A percentile compares a stretch with the other conserved stretches of the same genome.
Conservation (phyloP, 345 rosid species). For the Lenwebbia sp. region DNA sequence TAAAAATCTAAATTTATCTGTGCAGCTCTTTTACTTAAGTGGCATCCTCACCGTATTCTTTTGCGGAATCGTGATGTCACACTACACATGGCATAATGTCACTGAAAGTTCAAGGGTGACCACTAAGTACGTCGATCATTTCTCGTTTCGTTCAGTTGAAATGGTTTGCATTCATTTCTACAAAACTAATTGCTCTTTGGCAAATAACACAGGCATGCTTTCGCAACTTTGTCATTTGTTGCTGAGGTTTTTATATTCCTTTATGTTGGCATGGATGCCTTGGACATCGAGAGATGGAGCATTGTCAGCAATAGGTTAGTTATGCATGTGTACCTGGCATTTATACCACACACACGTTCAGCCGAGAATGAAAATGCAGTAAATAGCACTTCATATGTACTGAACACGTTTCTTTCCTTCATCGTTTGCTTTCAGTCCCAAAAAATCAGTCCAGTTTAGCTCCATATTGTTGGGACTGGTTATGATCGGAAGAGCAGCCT, state of each 20-base stretch:
- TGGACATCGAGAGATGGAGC: conserved; percentile 89
- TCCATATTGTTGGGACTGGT: conserved; percentile 70
- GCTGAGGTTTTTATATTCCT: conserved; percentile 95
- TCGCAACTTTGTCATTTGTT: conserved; percentile 83
- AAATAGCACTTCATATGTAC: background rate
- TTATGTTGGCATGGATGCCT: conserved; percentile 97
- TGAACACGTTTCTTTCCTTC: background rate
- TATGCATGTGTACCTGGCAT: background rate
- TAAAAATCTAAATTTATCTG: background rate
- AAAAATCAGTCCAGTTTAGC: conserved; percentile 63
- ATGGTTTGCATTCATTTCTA: background rate
- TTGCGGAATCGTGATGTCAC: conserved; percentile 97
- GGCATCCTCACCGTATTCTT: conserved; percentile 94
- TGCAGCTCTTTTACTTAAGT: conserved; percentile 77
- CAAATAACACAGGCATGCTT: conserved; percentile 56
- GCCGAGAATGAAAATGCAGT: background rate
- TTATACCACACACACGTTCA: background rate
- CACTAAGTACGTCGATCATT: conserved; percentile 44
- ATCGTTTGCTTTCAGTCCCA: conserved; percentile 39
- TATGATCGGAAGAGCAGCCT: conserved; percentile 83
- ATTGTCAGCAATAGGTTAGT: conserved; percentile 61
- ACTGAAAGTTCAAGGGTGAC: conserved; percentile 89
- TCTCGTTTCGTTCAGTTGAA: background rate
- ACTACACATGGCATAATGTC: conserved; percentile 95
- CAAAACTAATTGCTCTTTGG: background rate